Conservation (phyloP, 441 rosid genomes). For the Raphanus hybrid region DNA sequence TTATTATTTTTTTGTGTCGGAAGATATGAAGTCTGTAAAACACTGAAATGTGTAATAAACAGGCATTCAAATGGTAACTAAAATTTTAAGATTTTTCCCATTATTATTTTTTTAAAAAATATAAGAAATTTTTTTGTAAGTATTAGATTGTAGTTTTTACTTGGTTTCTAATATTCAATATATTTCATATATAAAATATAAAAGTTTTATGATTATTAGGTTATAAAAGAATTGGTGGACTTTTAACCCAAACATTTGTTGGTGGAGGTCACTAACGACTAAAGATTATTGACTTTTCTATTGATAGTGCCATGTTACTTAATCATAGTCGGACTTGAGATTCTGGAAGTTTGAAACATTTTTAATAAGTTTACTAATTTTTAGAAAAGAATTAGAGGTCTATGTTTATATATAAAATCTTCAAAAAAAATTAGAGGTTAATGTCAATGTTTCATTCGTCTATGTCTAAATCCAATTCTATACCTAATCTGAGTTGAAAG, state of each 20-base stretch:
- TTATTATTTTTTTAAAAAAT: not conserved
- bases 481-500: too few species aligned
- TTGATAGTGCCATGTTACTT: conserved; percentile 24
- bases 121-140: not conserved
- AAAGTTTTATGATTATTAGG: not conserved
- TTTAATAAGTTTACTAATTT: too few species aligned
- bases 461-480: too few species aligned
- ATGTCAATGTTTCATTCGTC: not conserved
- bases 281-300: conserved; percentile 14
- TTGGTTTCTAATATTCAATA: not conserved
- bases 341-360: too few species aligned
- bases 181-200: not conserved
- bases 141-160: not conserved
- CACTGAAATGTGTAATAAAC: not conserved
- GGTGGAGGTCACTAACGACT: conserved; percentile 14
- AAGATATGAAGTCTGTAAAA: not conserved
- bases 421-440: not conserved
- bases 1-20: not conserved
- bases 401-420: too few species aligned
- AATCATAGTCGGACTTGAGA: too few species aligned
- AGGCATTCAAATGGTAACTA: not conserved
- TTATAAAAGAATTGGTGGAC: conserved; percentile 2
- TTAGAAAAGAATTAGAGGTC: too few species aligned
- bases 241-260: conserved; percentile 2
- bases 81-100: not conserved